These are phyloP conservation scores for Dipteronia sinensis DNA, from an alignment of 345 rosid genomes.

Conservation along the genomic window DNA sequence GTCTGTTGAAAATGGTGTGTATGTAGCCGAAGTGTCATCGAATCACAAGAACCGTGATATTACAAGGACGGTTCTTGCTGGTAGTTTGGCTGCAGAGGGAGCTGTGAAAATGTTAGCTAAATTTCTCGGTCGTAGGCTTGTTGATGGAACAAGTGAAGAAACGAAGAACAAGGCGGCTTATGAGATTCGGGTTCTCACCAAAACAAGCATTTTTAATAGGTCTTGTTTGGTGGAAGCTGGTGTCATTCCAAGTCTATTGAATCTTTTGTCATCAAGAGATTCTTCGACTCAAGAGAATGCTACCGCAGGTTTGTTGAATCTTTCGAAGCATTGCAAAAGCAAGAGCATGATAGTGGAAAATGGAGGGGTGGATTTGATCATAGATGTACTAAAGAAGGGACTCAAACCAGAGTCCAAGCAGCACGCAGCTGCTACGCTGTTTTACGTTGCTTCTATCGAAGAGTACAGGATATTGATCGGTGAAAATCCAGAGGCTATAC, in stretches of 20 bases:
- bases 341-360: constrained; percentile 52
- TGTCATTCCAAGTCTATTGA: constrained; percentile 42
- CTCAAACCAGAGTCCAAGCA: constrained; percentile 56
- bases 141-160: constrained; percentile 35
- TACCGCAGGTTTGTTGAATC: constrained; percentile 64
- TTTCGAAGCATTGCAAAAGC: constrained; percentile 63
- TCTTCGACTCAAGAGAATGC: constrained; percentile 58
- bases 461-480: constrained; percentile 69
- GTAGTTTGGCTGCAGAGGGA: constrained; percentile 62
- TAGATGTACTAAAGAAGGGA: constrained; percentile 52
- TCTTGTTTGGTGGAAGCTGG: constrained; percentile 77
- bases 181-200: constrained; percentile 71
- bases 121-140: constrained; percentile 51
- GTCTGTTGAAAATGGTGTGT: constrained; percentile 45
- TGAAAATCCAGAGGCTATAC: constrained; percentile 55
- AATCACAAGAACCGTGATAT: constrained; percentile 39
- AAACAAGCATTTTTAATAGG: constrained; percentile 61
- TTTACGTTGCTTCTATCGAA: constrained; percentile 64
- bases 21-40: constrained; percentile 18
- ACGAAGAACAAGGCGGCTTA: constrained; percentile 50
- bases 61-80: constrained; percentile 34
- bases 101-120: constrained; percentile 50
- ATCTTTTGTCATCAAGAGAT: constrained; percentile 44
- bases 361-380: constrained; percentile 50
- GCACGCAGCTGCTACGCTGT: constrained; percentile 69